These are phyloP conservation scores for Populus tomentosa DNA, from an alignment of 441 rosid species.

Conservation along the genomic window DNA sequence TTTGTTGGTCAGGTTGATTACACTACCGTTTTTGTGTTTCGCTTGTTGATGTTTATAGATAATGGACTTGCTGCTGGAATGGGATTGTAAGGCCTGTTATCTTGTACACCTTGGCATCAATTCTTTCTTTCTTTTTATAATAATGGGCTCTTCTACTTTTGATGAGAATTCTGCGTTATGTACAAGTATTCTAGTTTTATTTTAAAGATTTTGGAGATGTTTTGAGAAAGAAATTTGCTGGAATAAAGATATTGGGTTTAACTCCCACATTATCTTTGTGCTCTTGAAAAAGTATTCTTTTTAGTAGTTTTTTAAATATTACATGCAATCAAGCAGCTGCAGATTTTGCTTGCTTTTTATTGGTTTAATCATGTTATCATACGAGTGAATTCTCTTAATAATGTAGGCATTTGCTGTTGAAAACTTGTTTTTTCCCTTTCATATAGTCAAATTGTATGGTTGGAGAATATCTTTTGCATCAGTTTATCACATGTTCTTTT, in stretches of 20 bases:
- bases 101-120: background rate
- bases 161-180: background rate
- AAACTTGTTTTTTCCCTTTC: background rate
- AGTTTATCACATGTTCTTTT: background rate
- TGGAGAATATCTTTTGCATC: background rate
- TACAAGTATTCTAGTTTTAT: too few species aligned
- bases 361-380: background rate
- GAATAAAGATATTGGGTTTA: background rate
- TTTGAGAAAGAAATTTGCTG: background rate
- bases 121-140: background rate
- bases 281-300: background rate
- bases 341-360: background rate
- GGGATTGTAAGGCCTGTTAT: conserved; percentile 76
- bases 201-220: background rate
- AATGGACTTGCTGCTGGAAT: conserved; percentile 94
- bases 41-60: conserved; percentile 91
- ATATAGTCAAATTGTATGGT: background rate
- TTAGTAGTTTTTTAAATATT: background rate
- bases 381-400: background rate
- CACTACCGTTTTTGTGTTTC: conserved; percentile 81
- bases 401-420: background rate
- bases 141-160: background rate
- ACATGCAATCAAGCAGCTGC: background rate
- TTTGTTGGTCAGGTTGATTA: conserved; percentile 76
- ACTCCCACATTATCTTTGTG: background rate